phyloP scores from a whole-genome alignment of 208 protist species.

The Leishmania arabica region DNA sequence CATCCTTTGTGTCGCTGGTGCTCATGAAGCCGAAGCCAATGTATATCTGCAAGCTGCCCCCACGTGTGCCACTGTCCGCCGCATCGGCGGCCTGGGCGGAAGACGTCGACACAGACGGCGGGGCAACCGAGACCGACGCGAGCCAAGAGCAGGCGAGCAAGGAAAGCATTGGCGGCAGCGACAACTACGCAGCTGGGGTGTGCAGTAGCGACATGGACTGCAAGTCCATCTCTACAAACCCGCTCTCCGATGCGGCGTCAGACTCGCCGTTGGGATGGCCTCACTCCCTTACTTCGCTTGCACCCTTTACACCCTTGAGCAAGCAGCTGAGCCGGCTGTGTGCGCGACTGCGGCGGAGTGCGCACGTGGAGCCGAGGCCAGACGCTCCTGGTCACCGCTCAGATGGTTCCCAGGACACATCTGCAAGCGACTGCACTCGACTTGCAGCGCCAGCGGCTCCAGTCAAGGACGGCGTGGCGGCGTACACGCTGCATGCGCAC shows the following conservation, averaged over 20 bases:
- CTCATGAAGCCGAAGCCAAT: slow-evolving; percentile 54
- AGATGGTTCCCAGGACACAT: background rate
- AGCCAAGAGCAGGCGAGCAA: background rate
- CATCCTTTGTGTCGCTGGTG: slow-evolving; percentile 53
- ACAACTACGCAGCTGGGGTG: background rate
- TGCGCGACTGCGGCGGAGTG: background rate
- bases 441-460: background rate
- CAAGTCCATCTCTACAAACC: background rate
- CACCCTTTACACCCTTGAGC: background rate
- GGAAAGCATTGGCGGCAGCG: background rate
- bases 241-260: background rate
- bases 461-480: background rate
- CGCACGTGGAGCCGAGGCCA: background rate
- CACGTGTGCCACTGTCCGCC: slow-evolving; percentile 1
- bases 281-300: background rate
- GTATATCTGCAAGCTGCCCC: slow-evolving; percentile 34
- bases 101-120: background rate
- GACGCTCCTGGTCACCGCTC: background rate
- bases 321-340: background rate
- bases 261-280: background rate
- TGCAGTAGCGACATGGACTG: background rate
- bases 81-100: background rate
- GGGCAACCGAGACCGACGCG: background rate
- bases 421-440: background rate
- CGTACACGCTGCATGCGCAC: slow-evolving; percentile 12